A percentile compares a stretch with the other conserved stretches of the same genome.
Evolutionary conservation across 2,329 filamentous ascomycete genomes (phyloP).

Genomic region (Orbilia oligospora): DNA sequence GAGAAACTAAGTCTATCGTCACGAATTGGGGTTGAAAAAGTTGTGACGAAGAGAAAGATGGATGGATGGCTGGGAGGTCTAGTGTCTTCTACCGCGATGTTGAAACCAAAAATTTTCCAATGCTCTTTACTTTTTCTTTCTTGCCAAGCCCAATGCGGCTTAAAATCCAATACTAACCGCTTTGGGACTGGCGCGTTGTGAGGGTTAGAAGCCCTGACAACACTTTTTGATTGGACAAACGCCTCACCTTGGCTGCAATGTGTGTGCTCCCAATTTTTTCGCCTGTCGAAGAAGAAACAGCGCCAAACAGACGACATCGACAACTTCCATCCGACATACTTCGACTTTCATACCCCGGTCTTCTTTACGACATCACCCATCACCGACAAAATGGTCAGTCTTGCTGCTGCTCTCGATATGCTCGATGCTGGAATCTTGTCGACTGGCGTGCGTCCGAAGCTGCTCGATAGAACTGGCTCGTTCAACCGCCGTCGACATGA

Average conservation of each 20-base stretch:
- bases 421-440: conserved; percentile 42
- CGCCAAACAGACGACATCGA: conserved; percentile 51
- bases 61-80: conserved; percentile 45
- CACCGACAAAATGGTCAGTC: conserved; percentile 61
- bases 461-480: conserved; percentile 20
- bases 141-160: conserved; percentile 55
- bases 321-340: conserved; percentile 49
- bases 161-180: conserved; percentile 30
- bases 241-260: conserved; percentile 6
- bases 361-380: conserved; percentile 47
- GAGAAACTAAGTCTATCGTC: conserved; percentile 28
- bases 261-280: conserved; percentile 50
- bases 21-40: conserved; percentile 28
- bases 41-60: conserved; percentile 34
- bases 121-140: conserved; percentile 52
- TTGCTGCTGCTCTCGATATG: conserved; percentile 35
- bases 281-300: conserved; percentile 38
- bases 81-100: conserved; percentile 55
- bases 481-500: conserved; percentile 41
- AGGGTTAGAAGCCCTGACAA: conserved; percentile 58
- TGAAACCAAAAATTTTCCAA: conserved; percentile 59
- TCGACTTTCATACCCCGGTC: conserved; percentile 40
- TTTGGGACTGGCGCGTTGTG: conserved; percentile 27
- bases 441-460: conserved; percentile 32
- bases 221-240: conserved; percentile 46